Evolutionary conservation across 768 basidiomycete genomes (phyloP).

Genomic region (Suillus luteus): DNA sequence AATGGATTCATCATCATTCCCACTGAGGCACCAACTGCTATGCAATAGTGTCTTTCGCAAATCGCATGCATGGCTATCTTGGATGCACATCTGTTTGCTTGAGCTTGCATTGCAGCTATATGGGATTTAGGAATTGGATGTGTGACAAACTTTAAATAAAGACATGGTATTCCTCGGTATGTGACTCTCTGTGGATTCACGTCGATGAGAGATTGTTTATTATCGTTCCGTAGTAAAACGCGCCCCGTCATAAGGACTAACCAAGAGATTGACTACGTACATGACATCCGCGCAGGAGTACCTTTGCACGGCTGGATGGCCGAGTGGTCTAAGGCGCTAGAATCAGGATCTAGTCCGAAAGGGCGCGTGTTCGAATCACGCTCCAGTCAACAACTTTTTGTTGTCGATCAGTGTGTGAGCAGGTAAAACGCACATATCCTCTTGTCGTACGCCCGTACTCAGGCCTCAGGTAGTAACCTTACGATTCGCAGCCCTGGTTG

Average conservation of each 20-base stretch:
- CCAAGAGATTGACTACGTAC: neutral
- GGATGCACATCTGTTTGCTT: neutral
- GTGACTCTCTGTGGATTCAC: neutral
- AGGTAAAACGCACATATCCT: too few species aligned
- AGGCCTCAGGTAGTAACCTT: neutral
- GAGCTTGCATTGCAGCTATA: neutral
- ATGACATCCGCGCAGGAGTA: neutral
- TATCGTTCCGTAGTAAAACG: neutral
- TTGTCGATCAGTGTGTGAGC: neutral
- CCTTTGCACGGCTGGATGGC: constrained; percentile 30
- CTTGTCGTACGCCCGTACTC: too few species aligned
- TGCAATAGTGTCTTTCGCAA: neutral
- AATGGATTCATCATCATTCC: constrained; percentile 1
- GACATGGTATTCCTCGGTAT: neutral
- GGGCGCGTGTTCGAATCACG: constrained; percentile 42
- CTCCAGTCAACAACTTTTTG: constrained; percentile 32
- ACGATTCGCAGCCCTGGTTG: too few species aligned
- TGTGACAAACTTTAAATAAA: neutral
- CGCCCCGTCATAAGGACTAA: neutral
- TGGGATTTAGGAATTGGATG: neutral
- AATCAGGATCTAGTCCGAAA: constrained; percentile 40
- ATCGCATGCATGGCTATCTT: neutral
- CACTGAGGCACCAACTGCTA: neutral
- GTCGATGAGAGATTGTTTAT: neutral
- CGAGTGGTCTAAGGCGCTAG: constrained; percentile 53